Base-by-base conservation (phyloP, 2,329 filamentous ascomycete genomes). In the Claviceps fusiformis region DNA sequence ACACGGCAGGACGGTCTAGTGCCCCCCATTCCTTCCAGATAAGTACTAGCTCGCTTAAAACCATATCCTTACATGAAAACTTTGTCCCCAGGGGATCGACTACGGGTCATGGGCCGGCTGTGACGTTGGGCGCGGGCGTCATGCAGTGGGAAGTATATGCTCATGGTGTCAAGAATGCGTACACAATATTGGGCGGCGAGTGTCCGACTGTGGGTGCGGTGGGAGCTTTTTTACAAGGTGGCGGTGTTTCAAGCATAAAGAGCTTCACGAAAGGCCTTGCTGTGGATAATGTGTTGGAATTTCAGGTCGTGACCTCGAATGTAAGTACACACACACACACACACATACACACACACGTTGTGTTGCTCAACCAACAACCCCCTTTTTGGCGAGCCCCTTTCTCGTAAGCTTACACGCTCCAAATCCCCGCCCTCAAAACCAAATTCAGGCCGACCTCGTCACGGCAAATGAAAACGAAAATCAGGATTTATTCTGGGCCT, bases 11-110 rank as follows among this genome's bases (percentile, higher is more conserved):
- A 41, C 53, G 53, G 15, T 54, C 53, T 13, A 33, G 24, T 24
- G 33, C 53, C 4, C 53, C 53, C n/a, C 2, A 44, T 44, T 54
- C 53, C 11, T 43, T 54, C 45, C 53, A 54, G 33, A 54, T 54
- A 43, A 45, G 50, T 15, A 54, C 53, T 17, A n/a, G 37, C 39
- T 43, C n/a, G 35, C 53, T 54, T 2, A 49, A 54, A 27, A 33
- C 19, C 19, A 54, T 54, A 39, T 8, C 45, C 46, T 17, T 41
- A 6, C 46, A 50, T 44, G 27, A 54, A 5, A 17, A 50, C 11
- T 50, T 54, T 17, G 8, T 50, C 11, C 3, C 24, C 13, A 27
- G 8, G 10, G 45, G 35, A 5, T 43, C 45, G 10, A 15, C 17
- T 2, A 24, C 17, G 10, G n/a, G 41, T 15, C 9, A 27, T 1